Conservation (phyloP, 495 filamentous ascomycete genomes). For the Xylaria scruposa region DNA sequence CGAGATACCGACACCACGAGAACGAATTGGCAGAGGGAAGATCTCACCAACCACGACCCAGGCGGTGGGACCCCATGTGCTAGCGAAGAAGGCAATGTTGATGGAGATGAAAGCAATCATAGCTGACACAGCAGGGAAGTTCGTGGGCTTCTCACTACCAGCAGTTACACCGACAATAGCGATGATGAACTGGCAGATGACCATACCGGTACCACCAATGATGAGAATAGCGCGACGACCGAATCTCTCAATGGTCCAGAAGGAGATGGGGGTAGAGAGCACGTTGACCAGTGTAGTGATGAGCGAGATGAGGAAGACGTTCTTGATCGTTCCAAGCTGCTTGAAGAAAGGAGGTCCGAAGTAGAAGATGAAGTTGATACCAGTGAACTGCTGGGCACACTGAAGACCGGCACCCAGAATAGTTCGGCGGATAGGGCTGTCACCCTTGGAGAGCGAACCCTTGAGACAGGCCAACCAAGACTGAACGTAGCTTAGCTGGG, state of each 20-base stretch:
- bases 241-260: slow-evolving; percentile 67
- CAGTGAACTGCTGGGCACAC: slow-evolving; percentile 60
- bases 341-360: slow-evolving; percentile 74
- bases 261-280: slow-evolving; percentile 72
- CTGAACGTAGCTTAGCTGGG: slow-evolving; percentile 62
- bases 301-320: slow-evolving; percentile 72
- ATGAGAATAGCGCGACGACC: slow-evolving; percentile 74
- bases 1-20: slow-evolving; percentile 73
- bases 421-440: slow-evolving; percentile 72
- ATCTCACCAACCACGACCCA: slow-evolving; percentile 82
- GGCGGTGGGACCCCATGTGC: slow-evolving; percentile 72
- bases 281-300: slow-evolving; percentile 80
- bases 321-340: slow-evolving; percentile 62
- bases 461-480: slow-evolving; percentile 73
- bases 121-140: slow-evolving; percentile 52
- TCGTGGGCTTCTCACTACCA: slow-evolving; percentile 41
- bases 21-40: slow-evolving; percentile 78
- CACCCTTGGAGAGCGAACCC: slow-evolving; percentile 63
- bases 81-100: slow-evolving; percentile 77
- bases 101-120: slow-evolving; percentile 74
- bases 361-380: slow-evolving; percentile 63
- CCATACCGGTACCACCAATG: slow-evolving; percentile 74
- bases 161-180: slow-evolving; percentile 65
- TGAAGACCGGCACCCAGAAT: slow-evolving; percentile 69
- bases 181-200: slow-evolving; percentile 70